Percentiles rank a stretch among this genome's conserved stretches.
Evolutionary conservation across 1,139 yeast species (phyloP).

Genomic region (Arxiozyma telluris): DNA sequence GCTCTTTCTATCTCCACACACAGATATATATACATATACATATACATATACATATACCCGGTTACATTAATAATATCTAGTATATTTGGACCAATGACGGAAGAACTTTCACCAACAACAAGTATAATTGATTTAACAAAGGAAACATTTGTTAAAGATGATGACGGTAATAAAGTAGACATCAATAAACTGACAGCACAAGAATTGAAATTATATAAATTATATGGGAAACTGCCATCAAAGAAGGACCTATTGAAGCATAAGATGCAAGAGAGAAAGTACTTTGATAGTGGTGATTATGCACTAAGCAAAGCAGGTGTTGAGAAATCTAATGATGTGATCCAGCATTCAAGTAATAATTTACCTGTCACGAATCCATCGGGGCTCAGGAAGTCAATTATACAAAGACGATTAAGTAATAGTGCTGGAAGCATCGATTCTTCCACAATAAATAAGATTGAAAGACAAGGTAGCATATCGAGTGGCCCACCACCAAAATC

Average conservation of each 20-base stretch:
- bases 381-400: constrained; percentile 29
- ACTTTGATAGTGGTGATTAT: constrained; percentile 95
- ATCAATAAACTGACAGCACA: constrained; percentile 55
- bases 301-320: constrained; percentile 68
- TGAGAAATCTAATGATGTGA: constrained; percentile 21
- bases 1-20: too few species aligned
- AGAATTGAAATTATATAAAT: constrained; percentile 58
- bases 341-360: constrained; percentile 22
- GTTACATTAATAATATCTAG: too few species aligned
- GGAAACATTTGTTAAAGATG: constrained; percentile 11
- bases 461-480: constrained; percentile 30
- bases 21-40: too few species aligned
- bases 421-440: constrained; percentile 31
- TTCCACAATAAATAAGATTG: constrained; percentile 14
- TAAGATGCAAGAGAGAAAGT: constrained; percentile 80
- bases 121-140: constrained; percentile 20
- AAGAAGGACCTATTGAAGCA: constrained; percentile 73
- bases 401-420: constrained; percentile 29
- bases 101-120: constrained; percentile 25
- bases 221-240: constrained; percentile 86
- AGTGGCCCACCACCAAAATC: constrained; percentile 31
- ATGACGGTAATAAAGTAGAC: constrained; percentile 34
- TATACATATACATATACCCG: too few species aligned
- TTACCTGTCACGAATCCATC: constrained; percentile 30
- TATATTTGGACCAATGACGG: constrained; percentile 4